Evolutionary conservation across 306 rosid genomes (phyloP), one percentile per base, ranked within the genome.

Genomic region (Lathyrus sativus): DNA sequence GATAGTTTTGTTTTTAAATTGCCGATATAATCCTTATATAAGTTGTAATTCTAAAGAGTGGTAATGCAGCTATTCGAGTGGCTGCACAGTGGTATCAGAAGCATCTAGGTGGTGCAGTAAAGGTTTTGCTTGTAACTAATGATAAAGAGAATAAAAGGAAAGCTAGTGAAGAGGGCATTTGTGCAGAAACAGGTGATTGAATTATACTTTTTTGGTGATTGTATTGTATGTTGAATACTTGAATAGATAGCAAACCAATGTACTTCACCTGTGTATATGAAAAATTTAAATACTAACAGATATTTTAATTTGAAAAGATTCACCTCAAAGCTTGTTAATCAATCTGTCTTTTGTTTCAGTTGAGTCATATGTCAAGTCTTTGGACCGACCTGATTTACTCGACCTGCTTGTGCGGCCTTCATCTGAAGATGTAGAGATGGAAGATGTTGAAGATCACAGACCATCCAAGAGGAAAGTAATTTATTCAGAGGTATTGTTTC

Each of bases 81-180:
- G 99, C 97, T 62, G 68, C 97, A 46, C 96, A 87, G 29, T 93
- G 99, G 99, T 93, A 93, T 80, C 97, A 93, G 81, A 93, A 65
- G 54, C 99, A 93, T 79, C 91, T 93, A 46, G 96, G 97, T 43
- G 87, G 78, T 39, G 86, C 85, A 7, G 83, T 79, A 24, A 80
- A 65, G 72, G 87, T 93, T 82, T 79, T 93, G 68, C 99, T 90
- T 71, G 54, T 93, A 71, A 93, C 97, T 44, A 93, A 93, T 79
- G 99, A 93, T 68, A 86, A 70, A 70, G 99, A 88, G 81, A 93
- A 93, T 81, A 93, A 82, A 79, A 78, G 91, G 73, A 93, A 84
- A 84, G 99, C 99, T 48, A 68, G 68, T 76, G 99, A 81, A 73
- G 97, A 90, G 80, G 99, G 99, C 42, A 87, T 93, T 76, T 48